Evolutionary conservation across 352 stramenopile genomes (phyloP), one percentile per base, ranked within the genome.

Genomic region (Pythium brassicae): DNA sequence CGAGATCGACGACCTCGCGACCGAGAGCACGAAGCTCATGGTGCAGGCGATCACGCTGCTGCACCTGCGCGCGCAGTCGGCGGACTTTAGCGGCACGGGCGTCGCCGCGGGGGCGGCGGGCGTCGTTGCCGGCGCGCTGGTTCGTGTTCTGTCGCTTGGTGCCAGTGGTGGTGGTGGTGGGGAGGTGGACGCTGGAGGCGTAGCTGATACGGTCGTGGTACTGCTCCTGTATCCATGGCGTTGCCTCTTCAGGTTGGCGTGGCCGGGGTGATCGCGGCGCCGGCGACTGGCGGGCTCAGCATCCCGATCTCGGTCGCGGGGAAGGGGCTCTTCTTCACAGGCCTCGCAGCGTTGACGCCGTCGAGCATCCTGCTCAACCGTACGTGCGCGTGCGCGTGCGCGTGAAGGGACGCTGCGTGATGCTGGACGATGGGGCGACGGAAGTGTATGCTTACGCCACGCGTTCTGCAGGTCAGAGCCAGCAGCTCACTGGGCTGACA

Each of bases 361-460:
- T 95, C 83, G n/a, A 81, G 78, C 42, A 89, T 95, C 57, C 88
- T 95, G 69, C 69, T 95, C 11, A 90, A 73, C 56, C 84, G 85
- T 94, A 85, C 55, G 77, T 85, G 29, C 22, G 53, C 11, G 9
- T 43, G 19, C 25, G 11, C 37, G 22, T 20, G 4, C 1, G 1
- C 2, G 19, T 23, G 39, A 23, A n/a, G 19, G 3, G 6, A 22
- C 14, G 14, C 3, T 4, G 39, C 5, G 17, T 15, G 39, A 23
- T 14, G 39, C 39, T 44, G 1, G 35, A 42, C 35, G n/a, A n/a
- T n/a, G n/a, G n/a, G n/a, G n/a, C n/a, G n/a, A n/a, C n/a, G n/a
- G n/a, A n/a, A n/a, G n/a, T n/a, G 29, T 42, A 6, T 37, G n/a
- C 37, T 61, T 15, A 42, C 23, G 23, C 25, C 19, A 8, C 10